Percentiles rank a stretch among this genome's conserved stretches.
These are phyloP conservation scores for Elsinoe australis DNA, from an alignment of 2,329 filamentous ascomycete genomes.

Conservation along the genomic window DNA sequence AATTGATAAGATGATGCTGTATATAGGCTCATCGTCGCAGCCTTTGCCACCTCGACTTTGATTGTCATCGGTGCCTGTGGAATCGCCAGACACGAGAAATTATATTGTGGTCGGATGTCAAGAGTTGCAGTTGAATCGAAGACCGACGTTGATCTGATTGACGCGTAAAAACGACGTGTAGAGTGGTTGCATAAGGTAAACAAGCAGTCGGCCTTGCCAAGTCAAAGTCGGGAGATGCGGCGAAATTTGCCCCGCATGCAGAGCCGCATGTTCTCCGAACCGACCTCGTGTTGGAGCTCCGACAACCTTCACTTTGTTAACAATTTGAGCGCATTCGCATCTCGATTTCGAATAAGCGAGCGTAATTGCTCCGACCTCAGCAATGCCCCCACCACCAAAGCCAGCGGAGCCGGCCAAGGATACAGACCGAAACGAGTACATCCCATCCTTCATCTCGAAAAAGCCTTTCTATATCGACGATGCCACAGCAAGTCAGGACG, in stretches of 20 bases:
- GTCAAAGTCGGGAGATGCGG: neutral
- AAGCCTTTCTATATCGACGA: constrained; percentile 93
- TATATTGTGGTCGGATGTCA: too few relatives aligned
- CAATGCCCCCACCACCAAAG: constrained; percentile 52
- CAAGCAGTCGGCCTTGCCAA: neutral
- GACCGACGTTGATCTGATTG: neutral
- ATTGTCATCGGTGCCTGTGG: neutral
- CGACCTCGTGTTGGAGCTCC: too few relatives aligned
- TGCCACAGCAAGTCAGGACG: constrained; percentile 59
- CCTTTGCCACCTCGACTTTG: neutral
- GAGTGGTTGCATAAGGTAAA: constrained; percentile 13
- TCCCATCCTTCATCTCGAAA: constrained; percentile 95
- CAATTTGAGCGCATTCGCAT: neutral
- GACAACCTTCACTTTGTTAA: neutral
- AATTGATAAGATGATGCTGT: neutral
- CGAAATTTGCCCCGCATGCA: constrained; percentile 1
- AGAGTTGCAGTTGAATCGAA: neutral
- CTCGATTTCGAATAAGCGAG: neutral
- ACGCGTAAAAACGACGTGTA: neutral
- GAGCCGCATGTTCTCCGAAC: neutral
- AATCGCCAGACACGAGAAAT: neutral
- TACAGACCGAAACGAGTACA: constrained; percentile 96
- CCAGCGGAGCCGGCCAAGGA: constrained; percentile 58
- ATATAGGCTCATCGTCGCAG: neutral
- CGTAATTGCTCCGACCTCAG: neutral